These are phyloP conservation scores for Venturia pyrina DNA, from an alignment of 2,329 filamentous ascomycete genomes.

Conservation along the genomic window DNA sequence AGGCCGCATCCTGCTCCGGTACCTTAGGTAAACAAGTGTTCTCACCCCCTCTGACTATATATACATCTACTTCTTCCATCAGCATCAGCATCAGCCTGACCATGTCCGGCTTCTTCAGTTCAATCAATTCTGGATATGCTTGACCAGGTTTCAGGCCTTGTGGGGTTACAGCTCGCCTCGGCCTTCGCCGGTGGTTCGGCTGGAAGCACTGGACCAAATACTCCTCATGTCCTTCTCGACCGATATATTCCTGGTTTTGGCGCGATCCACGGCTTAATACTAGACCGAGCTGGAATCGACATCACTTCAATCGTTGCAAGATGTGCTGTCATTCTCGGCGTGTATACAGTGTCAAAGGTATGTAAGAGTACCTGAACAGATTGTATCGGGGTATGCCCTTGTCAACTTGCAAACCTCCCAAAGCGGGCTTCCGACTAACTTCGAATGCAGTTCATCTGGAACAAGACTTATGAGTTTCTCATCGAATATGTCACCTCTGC, in stretches of 20 bases:
- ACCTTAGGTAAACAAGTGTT: too few relatives aligned
- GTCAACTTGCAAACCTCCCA: too few relatives aligned
- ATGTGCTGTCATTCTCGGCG: background rate
- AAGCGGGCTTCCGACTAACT: background rate
- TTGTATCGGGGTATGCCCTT: too few relatives aligned
- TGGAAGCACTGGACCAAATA: background rate
- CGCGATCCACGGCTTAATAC: background rate
- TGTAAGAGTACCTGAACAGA: too few relatives aligned
- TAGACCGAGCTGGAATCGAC: background rate
- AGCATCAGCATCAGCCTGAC: background rate
- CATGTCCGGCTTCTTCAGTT: background rate
- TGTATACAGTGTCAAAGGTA: background rate
- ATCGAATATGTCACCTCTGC: background rate
- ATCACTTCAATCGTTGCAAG: background rate
- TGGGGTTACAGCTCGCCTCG: background rate
- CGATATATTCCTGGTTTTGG: conserved; percentile 3
- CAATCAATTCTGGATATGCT: background rate
- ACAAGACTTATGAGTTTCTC: background rate
- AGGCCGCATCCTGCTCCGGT: too few relatives aligned
- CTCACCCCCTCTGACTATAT: background rate
- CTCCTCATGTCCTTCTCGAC: background rate
- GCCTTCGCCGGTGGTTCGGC: background rate
- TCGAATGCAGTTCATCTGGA: background rate
- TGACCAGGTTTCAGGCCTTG: background rate
- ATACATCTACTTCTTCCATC: background rate